These are phyloP conservation scores for Crithidia bombi DNA, from an alignment of 208 protist species.

Conservation along the genomic window DNA sequence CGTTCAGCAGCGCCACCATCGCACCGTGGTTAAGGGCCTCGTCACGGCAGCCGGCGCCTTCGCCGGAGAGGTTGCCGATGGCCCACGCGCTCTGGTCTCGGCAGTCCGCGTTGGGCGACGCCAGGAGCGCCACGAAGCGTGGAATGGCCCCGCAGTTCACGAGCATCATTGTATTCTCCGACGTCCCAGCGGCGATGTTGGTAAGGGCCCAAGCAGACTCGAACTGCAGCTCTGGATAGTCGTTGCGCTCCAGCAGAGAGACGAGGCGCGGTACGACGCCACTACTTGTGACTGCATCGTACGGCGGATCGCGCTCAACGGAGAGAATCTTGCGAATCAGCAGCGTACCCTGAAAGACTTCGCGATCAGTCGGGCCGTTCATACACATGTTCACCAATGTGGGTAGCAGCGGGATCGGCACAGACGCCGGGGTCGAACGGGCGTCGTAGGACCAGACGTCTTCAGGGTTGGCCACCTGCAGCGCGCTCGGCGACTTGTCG, in stretches of 20 bases:
- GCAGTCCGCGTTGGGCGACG: slow-evolving; percentile 91
- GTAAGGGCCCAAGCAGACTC: slow-evolving; percentile 99
- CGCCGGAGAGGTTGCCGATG: slow-evolving; percentile 99
- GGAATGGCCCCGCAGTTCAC: slow-evolving; percentile 94
- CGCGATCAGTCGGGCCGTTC: slow-evolving; percentile 38
- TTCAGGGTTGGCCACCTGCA: slow-evolving; percentile 24
- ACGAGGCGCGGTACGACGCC: slow-evolving; percentile 96
- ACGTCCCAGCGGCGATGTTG: slow-evolving; percentile 98
- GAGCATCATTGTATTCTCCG: slow-evolving; percentile 93
- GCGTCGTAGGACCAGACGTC: slow-evolving; percentile 62
- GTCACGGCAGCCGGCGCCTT: slow-evolving; percentile 94
- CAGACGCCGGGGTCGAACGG: slow-evolving; percentile 45
- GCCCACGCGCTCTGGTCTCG: slow-evolving; percentile 98
- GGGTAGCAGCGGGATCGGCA: slow-evolving; percentile 76
- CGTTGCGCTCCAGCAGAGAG: slow-evolving; percentile 82
- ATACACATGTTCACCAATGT: slow-evolving; percentile 70
- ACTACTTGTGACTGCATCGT: slow-evolving; percentile 93
- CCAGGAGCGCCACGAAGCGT: slow-evolving; percentile 95
- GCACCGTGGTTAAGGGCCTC: slow-evolving; percentile 82
- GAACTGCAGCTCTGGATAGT: slow-evolving; percentile 95
- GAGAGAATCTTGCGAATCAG: slow-evolving; percentile 91
- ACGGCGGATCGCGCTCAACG: slow-evolving; percentile 96
- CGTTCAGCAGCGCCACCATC: slow-evolving; percentile 81
- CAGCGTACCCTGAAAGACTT: slow-evolving; percentile 80
- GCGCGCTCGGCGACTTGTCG: background rate